These are phyloP conservation scores for Cladosporium sp. DNA, from an alignment of 2,329 filamentous ascomycete species.

Conservation along the genomic window DNA sequence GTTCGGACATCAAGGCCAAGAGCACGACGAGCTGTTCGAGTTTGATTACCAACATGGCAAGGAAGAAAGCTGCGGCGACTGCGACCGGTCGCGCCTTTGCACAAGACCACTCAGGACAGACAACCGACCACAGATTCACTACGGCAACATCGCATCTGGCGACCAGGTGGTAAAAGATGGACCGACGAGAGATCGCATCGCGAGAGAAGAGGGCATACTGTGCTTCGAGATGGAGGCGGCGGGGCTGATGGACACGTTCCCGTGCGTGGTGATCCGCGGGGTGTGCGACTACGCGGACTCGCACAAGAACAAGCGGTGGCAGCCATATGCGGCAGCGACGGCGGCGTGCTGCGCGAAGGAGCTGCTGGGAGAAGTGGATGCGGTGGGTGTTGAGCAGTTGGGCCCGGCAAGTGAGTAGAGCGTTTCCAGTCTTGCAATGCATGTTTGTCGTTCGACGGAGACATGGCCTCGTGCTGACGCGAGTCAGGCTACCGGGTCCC, in stretches of 20 bases:
- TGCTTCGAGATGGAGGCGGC: constrained; percentile 28
- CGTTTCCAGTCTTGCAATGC: too few relatives aligned
- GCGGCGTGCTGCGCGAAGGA: constrained; percentile 22
- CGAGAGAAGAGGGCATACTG: constrained; percentile 10
- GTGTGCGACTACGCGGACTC: constrained; percentile 25
- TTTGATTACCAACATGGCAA: too few relatives aligned
- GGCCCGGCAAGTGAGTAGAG: too few relatives aligned
- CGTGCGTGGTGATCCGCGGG: constrained; percentile 23
- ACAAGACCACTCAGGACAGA: too few relatives aligned
- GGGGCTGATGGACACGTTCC: constrained; percentile 22
- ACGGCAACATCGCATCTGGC: constrained; percentile 24
- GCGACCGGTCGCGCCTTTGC: too few relatives aligned
- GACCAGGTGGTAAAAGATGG: constrained; percentile 22
- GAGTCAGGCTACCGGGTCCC: too few relatives aligned
- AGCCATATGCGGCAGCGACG: constrained; percentile 19
- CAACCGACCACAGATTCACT: constrained; percentile 16
- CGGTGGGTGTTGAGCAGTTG: too few relatives aligned
- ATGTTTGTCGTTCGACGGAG: too few relatives aligned
- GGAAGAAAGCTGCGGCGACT: too few relatives aligned
- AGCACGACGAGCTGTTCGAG: neutral
- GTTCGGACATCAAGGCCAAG: neutral
- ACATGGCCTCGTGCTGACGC: too few relatives aligned
- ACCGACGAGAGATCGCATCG: constrained; percentile 14
- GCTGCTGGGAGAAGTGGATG: too few relatives aligned
- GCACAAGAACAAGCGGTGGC: constrained; percentile 25